These are phyloP conservation scores for Soucietia sequanensis DNA, from an alignment of 805 yeast species.

Conservation along the genomic window DNA sequence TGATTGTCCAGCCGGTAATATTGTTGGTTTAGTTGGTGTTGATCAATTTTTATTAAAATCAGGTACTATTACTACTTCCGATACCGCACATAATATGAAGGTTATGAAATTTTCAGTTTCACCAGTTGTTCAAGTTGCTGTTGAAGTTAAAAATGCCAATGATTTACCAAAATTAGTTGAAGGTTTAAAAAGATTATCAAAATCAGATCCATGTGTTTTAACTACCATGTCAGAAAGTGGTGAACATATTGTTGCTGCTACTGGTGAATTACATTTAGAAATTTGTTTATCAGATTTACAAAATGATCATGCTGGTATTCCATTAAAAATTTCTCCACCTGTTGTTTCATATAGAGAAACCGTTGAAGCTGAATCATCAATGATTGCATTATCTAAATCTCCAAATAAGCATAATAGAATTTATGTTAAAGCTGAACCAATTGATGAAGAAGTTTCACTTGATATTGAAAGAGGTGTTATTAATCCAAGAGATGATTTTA, in stretches of 20 bases:
- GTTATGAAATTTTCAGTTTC: conserved; percentile 99
- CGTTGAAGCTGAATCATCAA: conserved; percentile 88
- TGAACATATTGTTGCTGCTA: conserved; percentile 99
- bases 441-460: conserved; percentile 85
- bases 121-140: conserved; percentile 99
- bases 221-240: conserved; percentile 87
- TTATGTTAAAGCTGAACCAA: conserved; percentile 95
- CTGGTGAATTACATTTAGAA: conserved; percentile 99
- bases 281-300: conserved; percentile 94
- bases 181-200: conserved; percentile 99
- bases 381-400: conserved; percentile 96
- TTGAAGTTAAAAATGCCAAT: conserved; percentile 98
- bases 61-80: conserved; percentile 97
- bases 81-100: conserved; percentile 98
- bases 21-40: conserved; percentile 99
- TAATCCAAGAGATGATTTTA: conserved; percentile 96
- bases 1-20: conserved; percentile 99
- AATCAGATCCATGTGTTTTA: conserved; percentile 99
- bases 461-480: conserved; percentile 94
- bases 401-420: conserved; percentile 99
- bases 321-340: conserved; percentile 96
- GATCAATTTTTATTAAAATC: conserved; percentile 99
- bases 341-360: conserved; percentile 99
- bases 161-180: conserved; percentile 99
- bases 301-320: conserved; percentile 99